A percentile compares a stretch with the other conserved stretches of the same genome.
Evolutionary conservation across 1,284 basidiomycete species (phyloP).

Genomic region (Cystobasidiaceae sp.): DNA sequence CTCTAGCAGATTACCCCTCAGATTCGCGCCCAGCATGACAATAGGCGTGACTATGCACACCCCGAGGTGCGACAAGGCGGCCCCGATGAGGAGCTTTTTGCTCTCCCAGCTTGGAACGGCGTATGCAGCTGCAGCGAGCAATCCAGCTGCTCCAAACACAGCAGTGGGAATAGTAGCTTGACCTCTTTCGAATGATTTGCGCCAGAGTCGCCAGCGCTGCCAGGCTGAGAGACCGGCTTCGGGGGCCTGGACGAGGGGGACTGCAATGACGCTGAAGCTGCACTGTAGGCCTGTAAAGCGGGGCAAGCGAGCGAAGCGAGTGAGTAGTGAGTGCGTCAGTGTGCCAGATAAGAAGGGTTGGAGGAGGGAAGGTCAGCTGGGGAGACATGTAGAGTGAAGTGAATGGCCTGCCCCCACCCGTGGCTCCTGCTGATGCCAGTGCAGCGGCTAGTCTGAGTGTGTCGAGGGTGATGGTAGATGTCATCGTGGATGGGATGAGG

Average conservation of each 20-base stretch:
- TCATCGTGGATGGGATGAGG: neutral
- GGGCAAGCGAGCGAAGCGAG: no score
- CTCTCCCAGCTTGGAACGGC: neutral
- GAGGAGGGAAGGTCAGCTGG: no score
- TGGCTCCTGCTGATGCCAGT: neutral
- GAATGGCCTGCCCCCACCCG: neutral
- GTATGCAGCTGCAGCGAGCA: constrained; percentile 7
- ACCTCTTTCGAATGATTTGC: constrained; percentile 6
- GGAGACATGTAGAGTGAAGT: no score
- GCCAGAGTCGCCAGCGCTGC: constrained; percentile 16
- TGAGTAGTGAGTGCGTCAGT: no score
- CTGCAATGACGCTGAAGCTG: constrained; percentile 10
- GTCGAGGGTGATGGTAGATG: neutral
- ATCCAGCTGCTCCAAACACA: neutral
- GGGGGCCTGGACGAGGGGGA: constrained; percentile 4
- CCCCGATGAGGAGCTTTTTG: neutral
- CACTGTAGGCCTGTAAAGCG: constrained; percentile 7
- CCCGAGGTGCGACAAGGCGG: neutral
- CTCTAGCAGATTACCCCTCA: constrained; percentile 2
- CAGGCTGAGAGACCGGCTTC: neutral
- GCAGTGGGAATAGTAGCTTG: constrained; percentile 13
- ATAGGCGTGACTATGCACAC: neutral
- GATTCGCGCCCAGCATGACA: neutral
- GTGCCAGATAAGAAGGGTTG: no score
- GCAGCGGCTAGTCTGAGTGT: neutral